Base-by-base conservation (phyloP, 176 grass and related monocot species). In the Echinochloa phyllopogon region DNA sequence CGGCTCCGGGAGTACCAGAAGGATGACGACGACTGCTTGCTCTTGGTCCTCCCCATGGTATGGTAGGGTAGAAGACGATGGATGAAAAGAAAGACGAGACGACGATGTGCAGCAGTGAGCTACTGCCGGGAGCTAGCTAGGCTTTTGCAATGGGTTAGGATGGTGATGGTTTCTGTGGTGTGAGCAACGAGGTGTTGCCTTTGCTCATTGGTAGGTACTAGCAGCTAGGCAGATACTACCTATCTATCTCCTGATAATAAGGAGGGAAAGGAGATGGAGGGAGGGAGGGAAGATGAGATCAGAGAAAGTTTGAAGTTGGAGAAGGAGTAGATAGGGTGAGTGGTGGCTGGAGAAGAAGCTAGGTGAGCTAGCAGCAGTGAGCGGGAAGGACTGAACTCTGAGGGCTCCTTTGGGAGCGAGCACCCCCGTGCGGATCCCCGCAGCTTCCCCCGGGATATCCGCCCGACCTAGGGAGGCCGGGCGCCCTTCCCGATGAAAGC, bases 1-100 rank as follows among this genome's bases (percentile, higher is more conserved):
- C 86, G 90, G 17, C 81, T 78, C 10, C 95, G 72, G 10, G 86
- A 69, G 75, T 87, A 75, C 92, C 95, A 91, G 14, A 71, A 81
- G 2, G 50, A 75, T 24, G 69, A 72, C 23, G 58, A 77, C 29
- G 78, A 68, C 4, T 33, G 13, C 47, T 49, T 33, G 29, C 29
- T 20, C 82, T 59, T 84, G 5, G 55, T 61, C 80, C 39, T 89
- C 75, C 71, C 48, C 79, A 82, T 82, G 53, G 2, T 57, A 33
- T 33, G 29, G 29, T 33, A n/a, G n/a, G n/a, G n/a, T n/a, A n/a
- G n/a, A n/a, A n/a, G n/a, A n/a, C n/a, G n/a, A 18, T 18, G 18
- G 6, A 25, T 12, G 37, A 6, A 8, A 7, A 13, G n/a, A n/a
- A n/a, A n/a, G n/a, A 8, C 21, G 39, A 69, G 37, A 38, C 38